A percentile compares a stretch with the other conserved stretches of the same genome.
These are phyloP conservation scores for Pseudogymnoascus destructans DNA, from an alignment of 2,329 filamentous ascomycete genomes.

Conservation along the genomic window DNA sequence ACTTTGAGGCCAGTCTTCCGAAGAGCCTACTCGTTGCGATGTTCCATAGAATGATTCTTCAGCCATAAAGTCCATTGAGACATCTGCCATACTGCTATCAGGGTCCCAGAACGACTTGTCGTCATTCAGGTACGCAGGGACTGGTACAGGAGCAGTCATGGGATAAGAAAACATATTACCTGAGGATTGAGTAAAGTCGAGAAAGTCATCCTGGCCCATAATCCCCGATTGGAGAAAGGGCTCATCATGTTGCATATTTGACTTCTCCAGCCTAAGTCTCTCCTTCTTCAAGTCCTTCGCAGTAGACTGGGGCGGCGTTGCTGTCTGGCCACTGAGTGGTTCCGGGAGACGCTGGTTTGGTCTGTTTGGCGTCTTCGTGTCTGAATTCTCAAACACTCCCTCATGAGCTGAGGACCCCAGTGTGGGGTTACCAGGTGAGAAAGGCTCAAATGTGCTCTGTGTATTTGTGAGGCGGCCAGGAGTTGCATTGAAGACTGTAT, in stretches of 20 bases:
- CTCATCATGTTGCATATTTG: constrained; percentile 22
- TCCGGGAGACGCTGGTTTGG: constrained; percentile 26
- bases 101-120: constrained; percentile 43
- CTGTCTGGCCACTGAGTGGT: constrained; percentile 34
- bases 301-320: constrained; percentile 46
- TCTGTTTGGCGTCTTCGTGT: constrained; percentile 30
- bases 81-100: constrained; percentile 36
- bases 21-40: constrained; percentile 35
- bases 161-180: constrained; percentile 47
- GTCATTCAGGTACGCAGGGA: constrained; percentile 32
- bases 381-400: constrained; percentile 31
- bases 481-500: constrained; percentile 52
- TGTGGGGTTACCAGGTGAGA: constrained; percentile 36
- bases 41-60: constrained; percentile 24
- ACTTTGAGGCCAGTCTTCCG: constrained; percentile 44
- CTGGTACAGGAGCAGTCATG: constrained; percentile 42
- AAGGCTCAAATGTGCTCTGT: constrained; percentile 19
- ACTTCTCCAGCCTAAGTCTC: neutral
- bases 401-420: constrained; percentile 19
- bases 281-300: constrained; percentile 40
- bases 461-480: constrained; percentile 40
- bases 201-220: constrained; percentile 9
- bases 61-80: constrained; percentile 46
- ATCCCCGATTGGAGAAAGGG: constrained; percentile 1
- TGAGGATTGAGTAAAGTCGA: constrained; percentile 27